These are phyloP conservation scores for Phialophora tarda DNA, from an alignment of 2,329 filamentous ascomycete genomes.

Conservation along the genomic window DNA sequence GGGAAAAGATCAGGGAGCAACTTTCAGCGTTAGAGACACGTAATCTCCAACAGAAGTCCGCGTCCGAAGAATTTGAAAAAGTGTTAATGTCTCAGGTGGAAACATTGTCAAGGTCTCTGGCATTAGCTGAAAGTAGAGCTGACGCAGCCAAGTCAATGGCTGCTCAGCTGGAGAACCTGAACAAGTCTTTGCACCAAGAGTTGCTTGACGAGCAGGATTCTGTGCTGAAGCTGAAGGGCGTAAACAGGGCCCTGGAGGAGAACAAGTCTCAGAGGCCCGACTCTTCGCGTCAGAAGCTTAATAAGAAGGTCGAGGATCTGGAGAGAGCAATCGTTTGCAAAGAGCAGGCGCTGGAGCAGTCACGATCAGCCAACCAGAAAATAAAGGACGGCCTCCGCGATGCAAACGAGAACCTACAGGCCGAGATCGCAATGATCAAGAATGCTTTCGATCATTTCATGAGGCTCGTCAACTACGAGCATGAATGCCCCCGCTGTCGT, in stretches of 20 bases:
- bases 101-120: constrained; percentile 9
- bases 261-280: neutral
- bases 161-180: neutral
- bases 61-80: neutral
- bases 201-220: constrained; percentile 4
- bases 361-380: constrained; percentile 16
- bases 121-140: neutral
- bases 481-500: constrained; percentile 8
- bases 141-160: neutral
- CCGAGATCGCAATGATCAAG: constrained; percentile 2
- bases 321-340: neutral
- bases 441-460: constrained; percentile 10
- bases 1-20: constrained; percentile 10
- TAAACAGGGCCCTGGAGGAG: neutral
- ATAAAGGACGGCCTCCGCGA: constrained; percentile 15
- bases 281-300: constrained; percentile 2
- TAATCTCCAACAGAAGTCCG: neutral
- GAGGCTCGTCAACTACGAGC: constrained; percentile 7
- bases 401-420: constrained; percentile 6
- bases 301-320: constrained; percentile 1
- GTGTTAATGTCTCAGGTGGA: constrained; percentile 7
- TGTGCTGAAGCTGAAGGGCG: constrained; percentile 1
- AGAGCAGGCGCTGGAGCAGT: constrained; percentile 6
- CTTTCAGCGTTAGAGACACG: neutral
- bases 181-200: constrained; percentile 11